A percentile compares a stretch with the other conserved stretches of the same genome.
Evolutionary conservation across 177 flowering plant species (phyloP).

Genomic region (Vitis hybrid): DNA sequence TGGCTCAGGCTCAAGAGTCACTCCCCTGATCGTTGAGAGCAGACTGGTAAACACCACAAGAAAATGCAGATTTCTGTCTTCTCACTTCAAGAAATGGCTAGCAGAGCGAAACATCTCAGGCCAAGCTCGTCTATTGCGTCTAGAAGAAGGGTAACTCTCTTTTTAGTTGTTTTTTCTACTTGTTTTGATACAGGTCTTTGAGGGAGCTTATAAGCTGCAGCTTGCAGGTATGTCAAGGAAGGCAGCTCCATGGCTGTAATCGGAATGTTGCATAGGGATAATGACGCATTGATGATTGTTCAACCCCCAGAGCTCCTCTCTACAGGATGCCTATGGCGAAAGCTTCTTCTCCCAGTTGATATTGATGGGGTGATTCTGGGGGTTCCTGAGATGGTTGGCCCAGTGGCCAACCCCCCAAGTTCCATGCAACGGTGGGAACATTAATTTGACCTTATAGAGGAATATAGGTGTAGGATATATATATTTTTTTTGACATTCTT

Average conservation of each 20-base stretch:
- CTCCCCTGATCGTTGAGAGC: conserved; percentile 48
- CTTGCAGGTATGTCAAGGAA: conserved; percentile 59
- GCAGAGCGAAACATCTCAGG: conserved; percentile 41
- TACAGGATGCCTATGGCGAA: conserved; percentile 56
- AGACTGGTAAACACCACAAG: conserved; percentile 44
- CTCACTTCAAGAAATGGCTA: conserved; percentile 54
- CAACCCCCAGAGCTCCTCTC: conserved; percentile 52
- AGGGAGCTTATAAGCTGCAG: background rate
- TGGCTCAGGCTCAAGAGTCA: conserved; percentile 45
- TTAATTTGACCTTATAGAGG: background rate
- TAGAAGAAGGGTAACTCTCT: conserved; percentile 53
- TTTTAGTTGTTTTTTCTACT: background rate
- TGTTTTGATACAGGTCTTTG: background rate
- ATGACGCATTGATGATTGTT: conserved; percentile 39
- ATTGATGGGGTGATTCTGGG: conserved; percentile 51
- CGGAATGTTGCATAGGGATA: conserved; percentile 42
- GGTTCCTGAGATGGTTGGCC: conserved; percentile 12
- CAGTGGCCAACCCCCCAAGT: conserved; percentile 1
- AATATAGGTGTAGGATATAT: background rate
- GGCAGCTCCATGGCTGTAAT: conserved; percentile 47
- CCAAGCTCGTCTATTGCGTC: conserved; percentile 35
- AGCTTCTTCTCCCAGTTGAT: conserved; percentile 50
- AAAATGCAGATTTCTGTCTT: conserved; percentile 33
- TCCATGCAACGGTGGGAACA: background rate
- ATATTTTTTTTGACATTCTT: background rate